Percentiles rank a stretch among this genome's conserved stretches.
Conservation (phyloP, 805 yeast species). For the Dipodascus geniculatus region DNA sequence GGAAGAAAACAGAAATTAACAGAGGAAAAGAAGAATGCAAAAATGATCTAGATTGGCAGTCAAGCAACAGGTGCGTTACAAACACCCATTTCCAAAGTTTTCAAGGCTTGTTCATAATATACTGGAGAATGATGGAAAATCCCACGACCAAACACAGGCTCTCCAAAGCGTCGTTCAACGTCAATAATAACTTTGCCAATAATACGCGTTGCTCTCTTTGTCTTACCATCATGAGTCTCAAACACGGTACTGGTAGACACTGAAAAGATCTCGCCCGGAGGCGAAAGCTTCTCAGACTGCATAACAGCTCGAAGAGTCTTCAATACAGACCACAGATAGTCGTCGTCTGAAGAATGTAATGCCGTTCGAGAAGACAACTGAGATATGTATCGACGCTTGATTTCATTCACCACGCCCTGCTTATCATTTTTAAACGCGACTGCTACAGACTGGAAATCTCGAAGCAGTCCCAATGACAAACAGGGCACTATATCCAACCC, state of each 20-base stretch:
- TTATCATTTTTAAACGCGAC: slow-evolving; percentile 17
- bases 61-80: slow-evolving; percentile 10
- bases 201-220: slow-evolving; percentile 19
- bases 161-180: slow-evolving; percentile 23
- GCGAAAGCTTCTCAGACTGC: slow-evolving; percentile 24
- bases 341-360: slow-evolving; percentile 15
- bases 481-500: slow-evolving; percentile 26
- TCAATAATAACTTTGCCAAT: slow-evolving; percentile 21
- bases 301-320: slow-evolving; percentile 20
- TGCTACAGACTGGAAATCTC: slow-evolving; percentile 23
- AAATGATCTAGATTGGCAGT: no score
- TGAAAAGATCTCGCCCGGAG: slow-evolving; percentile 26
- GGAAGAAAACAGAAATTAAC: no score
- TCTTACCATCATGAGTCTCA: slow-evolving; percentile 18
- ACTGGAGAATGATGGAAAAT: slow-evolving; percentile 25
- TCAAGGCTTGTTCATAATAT: slow-evolving; percentile 24
- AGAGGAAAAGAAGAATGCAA: neutral
- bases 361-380: slow-evolving; percentile 17
- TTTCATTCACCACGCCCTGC: slow-evolving; percentile 18
- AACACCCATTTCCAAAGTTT: slow-evolving; percentile 20
- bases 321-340: slow-evolving; percentile 20
- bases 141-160: slow-evolving; percentile 24
- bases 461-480: slow-evolving; percentile 23
- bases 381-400: slow-evolving; percentile 17
- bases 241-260: slow-evolving; percentile 20